Percentiles rank a stretch among this genome's conserved stretches.
phyloP scores from a whole-genome alignment of 352 stramenopile genomes.

The Globisporangium uncinulatum region DNA sequence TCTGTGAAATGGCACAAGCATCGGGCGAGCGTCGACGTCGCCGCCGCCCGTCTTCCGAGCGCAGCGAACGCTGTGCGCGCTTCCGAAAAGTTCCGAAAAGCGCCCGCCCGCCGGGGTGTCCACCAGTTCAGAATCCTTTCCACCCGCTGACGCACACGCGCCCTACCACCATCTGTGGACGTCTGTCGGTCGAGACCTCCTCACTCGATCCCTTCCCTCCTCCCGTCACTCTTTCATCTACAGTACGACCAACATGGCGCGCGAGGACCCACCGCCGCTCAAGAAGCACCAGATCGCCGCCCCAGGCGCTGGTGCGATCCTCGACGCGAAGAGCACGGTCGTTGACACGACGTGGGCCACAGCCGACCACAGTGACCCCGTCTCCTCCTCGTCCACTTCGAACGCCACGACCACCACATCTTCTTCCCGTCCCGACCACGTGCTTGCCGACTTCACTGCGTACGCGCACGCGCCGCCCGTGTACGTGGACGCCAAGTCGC shows the following conservation, averaged over 20 bases:
- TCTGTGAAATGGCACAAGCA: too few relatives aligned
- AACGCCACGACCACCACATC: not conserved
- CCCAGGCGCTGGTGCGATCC: not conserved
- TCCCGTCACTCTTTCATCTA: not conserved
- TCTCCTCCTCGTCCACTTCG: too few relatives aligned
- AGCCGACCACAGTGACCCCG: too few relatives aligned
- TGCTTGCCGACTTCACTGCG: constrained; percentile 3
- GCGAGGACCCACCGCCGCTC: constrained; percentile 4
- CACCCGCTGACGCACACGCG: constrained; percentile 9
- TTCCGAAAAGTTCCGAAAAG: too few relatives aligned
- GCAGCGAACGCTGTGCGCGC: too few relatives aligned
- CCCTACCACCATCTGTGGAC: not conserved
- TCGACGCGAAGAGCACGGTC: not conserved
- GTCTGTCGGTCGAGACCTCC: not conserved
- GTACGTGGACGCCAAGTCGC: constrained; percentile 13
- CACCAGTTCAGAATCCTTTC: constrained; percentile 14
- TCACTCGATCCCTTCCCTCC: not conserved
- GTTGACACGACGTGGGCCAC: constrained; percentile 1
- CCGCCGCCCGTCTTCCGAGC: not conserved
- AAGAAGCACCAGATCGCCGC: constrained; percentile 10
- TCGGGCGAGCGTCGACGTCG: too few relatives aligned
- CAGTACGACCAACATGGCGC: constrained; percentile 5
- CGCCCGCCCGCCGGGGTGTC: not conserved
- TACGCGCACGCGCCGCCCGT: constrained; percentile 15
- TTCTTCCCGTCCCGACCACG: not conserved